Conservation (phyloP, 2,329 filamentous ascomycete genomes). For the Penicillium paneum region DNA sequence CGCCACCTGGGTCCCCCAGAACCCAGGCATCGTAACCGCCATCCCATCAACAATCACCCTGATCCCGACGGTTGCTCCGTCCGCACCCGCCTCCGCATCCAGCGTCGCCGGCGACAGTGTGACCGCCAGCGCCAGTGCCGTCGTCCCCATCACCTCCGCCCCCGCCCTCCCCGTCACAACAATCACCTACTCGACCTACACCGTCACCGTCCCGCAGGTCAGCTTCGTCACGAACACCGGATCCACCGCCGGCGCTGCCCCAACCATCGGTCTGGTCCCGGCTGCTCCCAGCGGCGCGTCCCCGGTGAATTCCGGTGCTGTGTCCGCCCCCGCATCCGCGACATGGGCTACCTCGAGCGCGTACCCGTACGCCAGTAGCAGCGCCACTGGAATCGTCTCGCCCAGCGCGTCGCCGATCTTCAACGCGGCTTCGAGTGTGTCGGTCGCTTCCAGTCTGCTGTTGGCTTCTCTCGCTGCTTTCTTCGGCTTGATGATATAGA, state of each 20-base stretch:
- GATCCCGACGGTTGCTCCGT: slow-evolving; percentile 38
- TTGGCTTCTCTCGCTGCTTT: slow-evolving; percentile 13
- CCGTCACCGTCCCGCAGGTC: slow-evolving; percentile 47
- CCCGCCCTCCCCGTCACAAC: slow-evolving; percentile 37
- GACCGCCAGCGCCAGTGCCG: slow-evolving; percentile 34
- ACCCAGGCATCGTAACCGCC: slow-evolving; percentile 81
- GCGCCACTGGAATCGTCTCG: neutral
- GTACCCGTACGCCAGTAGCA: slow-evolving; percentile 2
- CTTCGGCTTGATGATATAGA: slow-evolving; percentile 13
- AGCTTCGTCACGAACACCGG: slow-evolving; percentile 38
- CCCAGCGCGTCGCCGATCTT: slow-evolving; percentile 12
- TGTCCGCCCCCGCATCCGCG: slow-evolving; percentile 21
- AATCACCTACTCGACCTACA: slow-evolving; percentile 42
- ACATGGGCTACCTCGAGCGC: slow-evolving; percentile 9
- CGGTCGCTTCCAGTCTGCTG: slow-evolving; percentile 12
- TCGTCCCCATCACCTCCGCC: slow-evolving; percentile 24
- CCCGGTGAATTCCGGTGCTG: slow-evolving; percentile 15
- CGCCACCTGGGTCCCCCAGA: slow-evolving; percentile 66
- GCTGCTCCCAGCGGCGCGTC: slow-evolving; percentile 17
- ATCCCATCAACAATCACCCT: slow-evolving; percentile 61
- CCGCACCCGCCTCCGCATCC: slow-evolving; percentile 50
- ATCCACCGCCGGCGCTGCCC: slow-evolving; percentile 16
- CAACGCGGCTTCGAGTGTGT: slow-evolving; percentile 13
- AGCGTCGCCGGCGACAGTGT: slow-evolving; percentile 46
- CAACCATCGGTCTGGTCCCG: slow-evolving; percentile 35